Conservation (phyloP, 805 yeast species). For the Sporopachydermia lactativora region DNA sequence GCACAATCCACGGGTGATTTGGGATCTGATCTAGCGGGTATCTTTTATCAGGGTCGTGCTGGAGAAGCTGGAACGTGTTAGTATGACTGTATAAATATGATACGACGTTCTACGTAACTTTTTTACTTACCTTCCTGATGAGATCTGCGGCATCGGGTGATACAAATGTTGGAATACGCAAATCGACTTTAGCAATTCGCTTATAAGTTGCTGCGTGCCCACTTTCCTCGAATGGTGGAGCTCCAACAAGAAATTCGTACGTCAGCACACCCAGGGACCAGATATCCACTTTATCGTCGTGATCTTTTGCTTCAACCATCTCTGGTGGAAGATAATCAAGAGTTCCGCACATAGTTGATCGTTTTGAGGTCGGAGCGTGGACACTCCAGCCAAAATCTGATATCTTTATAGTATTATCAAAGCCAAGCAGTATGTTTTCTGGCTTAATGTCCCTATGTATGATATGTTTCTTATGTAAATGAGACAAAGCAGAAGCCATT, state of each 20-base stretch:
- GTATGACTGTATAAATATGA: background rate
- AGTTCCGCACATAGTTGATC: slow-evolving; percentile 89
- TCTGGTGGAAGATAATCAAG: slow-evolving; percentile 92
- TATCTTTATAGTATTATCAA: slow-evolving; percentile 63
- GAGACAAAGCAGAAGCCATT: slow-evolving; percentile 64
- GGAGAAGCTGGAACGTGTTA: slow-evolving; percentile 28
- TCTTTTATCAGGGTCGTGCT: slow-evolving; percentile 57
- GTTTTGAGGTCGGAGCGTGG: slow-evolving; percentile 38
- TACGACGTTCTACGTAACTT: background rate
- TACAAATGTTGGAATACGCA: slow-evolving; percentile 56
- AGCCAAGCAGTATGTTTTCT: slow-evolving; percentile 72
- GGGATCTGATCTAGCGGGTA: slow-evolving; percentile 45
- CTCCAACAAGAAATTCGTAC: slow-evolving; percentile 76
- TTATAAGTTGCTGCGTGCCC: slow-evolving; percentile 60
- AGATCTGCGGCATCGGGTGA: slow-evolving; percentile 67
- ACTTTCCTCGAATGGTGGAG: slow-evolving; percentile 87
- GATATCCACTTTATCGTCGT: slow-evolving; percentile 66
- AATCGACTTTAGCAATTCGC: slow-evolving; percentile 65
- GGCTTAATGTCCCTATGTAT: slow-evolving; percentile 93
- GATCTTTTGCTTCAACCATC: slow-evolving; percentile 73
- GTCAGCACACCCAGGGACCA: slow-evolving; percentile 89
- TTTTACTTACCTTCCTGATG: slow-evolving; percentile 27
- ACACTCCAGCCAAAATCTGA: slow-evolving; percentile 98
- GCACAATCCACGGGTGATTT: slow-evolving; percentile 73
- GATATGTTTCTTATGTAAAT: slow-evolving; percentile 66